Evolutionary conservation across 352 stramenopile species (phyloP).

Genomic region (Phytophthora melonis): DNA sequence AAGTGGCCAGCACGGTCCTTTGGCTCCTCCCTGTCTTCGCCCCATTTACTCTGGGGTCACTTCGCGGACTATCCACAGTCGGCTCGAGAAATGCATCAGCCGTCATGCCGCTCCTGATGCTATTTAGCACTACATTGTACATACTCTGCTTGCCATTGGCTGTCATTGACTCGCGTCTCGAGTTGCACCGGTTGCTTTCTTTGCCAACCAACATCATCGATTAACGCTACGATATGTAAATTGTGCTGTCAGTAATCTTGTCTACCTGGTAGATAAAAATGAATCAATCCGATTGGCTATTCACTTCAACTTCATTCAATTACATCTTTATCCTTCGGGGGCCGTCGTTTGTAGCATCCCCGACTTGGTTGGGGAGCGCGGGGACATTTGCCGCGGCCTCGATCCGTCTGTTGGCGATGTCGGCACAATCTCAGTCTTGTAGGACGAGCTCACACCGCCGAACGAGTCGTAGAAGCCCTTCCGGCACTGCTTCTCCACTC

Average conservation of each 20-base stretch:
- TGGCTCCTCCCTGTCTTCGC: no score
- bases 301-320: slow-evolving; percentile 17
- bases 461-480: slow-evolving; percentile 45
- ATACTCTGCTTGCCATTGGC: no score
- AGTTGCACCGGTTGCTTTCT: no score
- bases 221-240: no score
- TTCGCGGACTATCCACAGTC: no score
- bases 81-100: no score
- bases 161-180: no score
- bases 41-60: no score
- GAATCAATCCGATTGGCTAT: slow-evolving; percentile 9
- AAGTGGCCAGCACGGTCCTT: neutral
- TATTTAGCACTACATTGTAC: no score
- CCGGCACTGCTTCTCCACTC: slow-evolving; percentile 66
- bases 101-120: no score
- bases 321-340: neutral
- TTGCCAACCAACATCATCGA: no score
- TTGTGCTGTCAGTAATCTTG: neutral
- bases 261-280: neutral
- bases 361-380: slow-evolving; percentile 1
- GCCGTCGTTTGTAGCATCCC: slow-evolving; percentile 5
- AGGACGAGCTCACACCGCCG: slow-evolving; percentile 49
- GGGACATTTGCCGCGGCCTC: slow-evolving; percentile 16
- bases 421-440: slow-evolving; percentile 49
- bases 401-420: slow-evolving; percentile 11